Evolutionary conservation across 1,284 basidiomycete species (phyloP).

Genomic region (Leccinum subspadiceum): DNA sequence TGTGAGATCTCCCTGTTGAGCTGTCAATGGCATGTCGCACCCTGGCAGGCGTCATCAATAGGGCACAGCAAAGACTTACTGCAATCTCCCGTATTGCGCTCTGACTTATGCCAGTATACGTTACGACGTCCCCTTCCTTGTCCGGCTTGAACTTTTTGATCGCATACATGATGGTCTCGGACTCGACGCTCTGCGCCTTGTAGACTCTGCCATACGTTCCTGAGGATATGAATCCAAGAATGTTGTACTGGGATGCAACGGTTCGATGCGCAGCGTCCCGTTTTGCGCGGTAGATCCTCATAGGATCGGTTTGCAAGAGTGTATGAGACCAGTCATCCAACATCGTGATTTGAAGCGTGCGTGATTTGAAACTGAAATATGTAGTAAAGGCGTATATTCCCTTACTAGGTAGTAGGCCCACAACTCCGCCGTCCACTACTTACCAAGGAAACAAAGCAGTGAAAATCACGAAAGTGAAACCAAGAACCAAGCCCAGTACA

Average conservation of each 20-base stretch:
- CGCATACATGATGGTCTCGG: constrained; percentile 75
- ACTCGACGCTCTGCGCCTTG: constrained; percentile 82
- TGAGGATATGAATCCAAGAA: constrained; percentile 96
- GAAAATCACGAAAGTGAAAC: neutral
- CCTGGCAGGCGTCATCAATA: neutral
- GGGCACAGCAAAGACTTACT: constrained; percentile 47
- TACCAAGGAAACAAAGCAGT: neutral
- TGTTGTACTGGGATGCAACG: constrained; percentile 82
- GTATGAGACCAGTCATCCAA: constrained; percentile 39
- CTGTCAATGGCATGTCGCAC: constrained; percentile 38
- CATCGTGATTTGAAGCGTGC: neutral
- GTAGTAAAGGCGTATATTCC: neutral
- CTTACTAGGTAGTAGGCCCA: neutral
- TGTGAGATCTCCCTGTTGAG: constrained; percentile 93
- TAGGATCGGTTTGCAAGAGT: constrained; percentile 61
- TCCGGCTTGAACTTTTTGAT: constrained; percentile 99
- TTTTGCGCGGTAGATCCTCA: constrained; percentile 82
- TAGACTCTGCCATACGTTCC: constrained; percentile 98
- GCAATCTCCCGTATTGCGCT: constrained; percentile 96
- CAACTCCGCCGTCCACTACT: neutral
- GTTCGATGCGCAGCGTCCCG: constrained; percentile 66
- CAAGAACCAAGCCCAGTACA: neutral
- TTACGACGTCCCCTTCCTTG: constrained; percentile 91
- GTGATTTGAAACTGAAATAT: neutral
- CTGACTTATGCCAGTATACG: constrained; percentile 97